phyloP scores from a whole-genome alignment of 208 protist genomes.

The Trypanosoma brucei region DNA sequence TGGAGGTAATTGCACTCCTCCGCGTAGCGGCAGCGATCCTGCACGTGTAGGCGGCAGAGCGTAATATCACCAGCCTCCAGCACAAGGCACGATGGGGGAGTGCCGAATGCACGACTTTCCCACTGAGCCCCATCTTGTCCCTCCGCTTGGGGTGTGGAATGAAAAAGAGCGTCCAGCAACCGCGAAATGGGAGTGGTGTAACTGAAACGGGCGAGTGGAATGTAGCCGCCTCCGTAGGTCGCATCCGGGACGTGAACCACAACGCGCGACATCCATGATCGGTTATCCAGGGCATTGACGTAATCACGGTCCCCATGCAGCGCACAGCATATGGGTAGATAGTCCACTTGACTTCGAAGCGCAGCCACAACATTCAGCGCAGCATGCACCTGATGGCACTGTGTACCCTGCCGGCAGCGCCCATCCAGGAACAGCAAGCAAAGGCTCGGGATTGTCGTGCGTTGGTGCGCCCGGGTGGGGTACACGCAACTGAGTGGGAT shows the following conservation, averaged over 20 bases:
- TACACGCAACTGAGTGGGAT: conserved; percentile 12
- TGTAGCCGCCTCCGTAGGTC: conserved; percentile 10
- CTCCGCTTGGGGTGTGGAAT: conserved; percentile 19
- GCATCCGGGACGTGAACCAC: conserved; percentile 6
- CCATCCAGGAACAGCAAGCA: conserved; percentile 64
- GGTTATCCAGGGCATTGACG: background rate
- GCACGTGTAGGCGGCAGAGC: conserved; percentile 62
- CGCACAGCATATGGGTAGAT: conserved; percentile 62
- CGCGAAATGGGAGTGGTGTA: conserved; percentile 59
- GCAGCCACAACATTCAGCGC: conserved; percentile 37
- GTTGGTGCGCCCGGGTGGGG: conserved; percentile 17
- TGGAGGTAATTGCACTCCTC: conserved; percentile 82
- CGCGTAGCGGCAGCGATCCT: conserved; percentile 71
- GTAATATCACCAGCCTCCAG: conserved; percentile 15
- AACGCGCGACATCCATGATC: conserved; percentile 10
- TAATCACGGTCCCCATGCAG: conserved; percentile 49
- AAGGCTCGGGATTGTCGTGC: conserved; percentile 43
- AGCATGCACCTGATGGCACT: conserved; percentile 79
- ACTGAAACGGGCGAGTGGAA: conserved; percentile 51
- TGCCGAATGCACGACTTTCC: background rate
- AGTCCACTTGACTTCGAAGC: conserved; percentile 49
- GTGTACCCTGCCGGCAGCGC: conserved; percentile 52
- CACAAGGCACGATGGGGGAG: background rate
- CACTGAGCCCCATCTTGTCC: conserved; percentile 3
- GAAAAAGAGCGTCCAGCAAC: conserved; percentile 34